phyloP scores from a whole-genome alignment of 2,329 filamentous ascomycete genomes.

The Aspergillus brunneoviolaceus region DNA sequence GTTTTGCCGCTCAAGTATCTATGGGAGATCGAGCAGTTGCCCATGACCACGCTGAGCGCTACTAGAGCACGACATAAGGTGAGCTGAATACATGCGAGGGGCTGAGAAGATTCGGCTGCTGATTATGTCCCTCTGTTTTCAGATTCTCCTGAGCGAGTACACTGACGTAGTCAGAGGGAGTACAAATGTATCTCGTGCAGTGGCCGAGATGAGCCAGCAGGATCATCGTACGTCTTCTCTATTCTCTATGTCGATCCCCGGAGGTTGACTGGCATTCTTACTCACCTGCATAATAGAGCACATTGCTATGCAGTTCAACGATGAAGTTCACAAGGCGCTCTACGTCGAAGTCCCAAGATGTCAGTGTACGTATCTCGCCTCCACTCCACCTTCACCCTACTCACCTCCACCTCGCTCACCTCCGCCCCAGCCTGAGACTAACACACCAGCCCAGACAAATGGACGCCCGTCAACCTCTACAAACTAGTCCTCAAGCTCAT shows the following conservation, averaged over 20 bases:
- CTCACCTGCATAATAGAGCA: conserved; percentile 17
- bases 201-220: conserved; percentile 24
- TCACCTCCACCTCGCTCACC: neutral
- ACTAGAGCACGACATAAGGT: conserved; percentile 32
- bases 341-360: conserved; percentile 24
- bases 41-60: conserved; percentile 22
- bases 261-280: neutral
- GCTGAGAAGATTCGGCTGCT: neutral
- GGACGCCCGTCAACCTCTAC: conserved; percentile 25
- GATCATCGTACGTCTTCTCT: conserved; percentile 1
- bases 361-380: conserved; percentile 16
- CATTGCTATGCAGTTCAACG: conserved; percentile 25
- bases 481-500: conserved; percentile 35
- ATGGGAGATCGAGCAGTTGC: conserved; percentile 23
- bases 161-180: conserved; percentile 29
- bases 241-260: conserved; percentile 18
- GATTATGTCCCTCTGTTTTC: neutral
- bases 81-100: neutral
- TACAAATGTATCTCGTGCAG: conserved; percentile 23
- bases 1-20: conserved; percentile 30
- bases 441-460: conserved; percentile 18
- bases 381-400: too few species aligned
- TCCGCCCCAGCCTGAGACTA: neutral
- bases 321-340: conserved; percentile 29
- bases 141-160: conserved; percentile 32